These are phyloP conservation scores for Carex myosuroides DNA, from an alignment of 176 grass and related monocot species.

Conservation along the genomic window DNA sequence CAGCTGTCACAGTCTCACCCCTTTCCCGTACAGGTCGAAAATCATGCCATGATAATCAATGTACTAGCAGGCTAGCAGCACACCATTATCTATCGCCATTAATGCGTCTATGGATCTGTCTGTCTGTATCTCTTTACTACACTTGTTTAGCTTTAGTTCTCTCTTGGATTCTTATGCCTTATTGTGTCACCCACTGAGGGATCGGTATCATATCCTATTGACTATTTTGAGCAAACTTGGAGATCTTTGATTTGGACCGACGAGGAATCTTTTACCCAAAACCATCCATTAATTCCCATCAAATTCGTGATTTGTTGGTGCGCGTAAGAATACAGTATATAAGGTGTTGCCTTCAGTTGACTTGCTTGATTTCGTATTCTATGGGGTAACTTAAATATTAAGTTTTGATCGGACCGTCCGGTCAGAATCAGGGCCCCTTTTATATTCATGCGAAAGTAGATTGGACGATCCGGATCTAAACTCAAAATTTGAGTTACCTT, in stretches of 20 bases:
- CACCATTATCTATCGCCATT: not conserved
- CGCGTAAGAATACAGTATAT: not conserved
- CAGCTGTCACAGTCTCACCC: not conserved
- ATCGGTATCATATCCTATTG: slow-evolving; percentile 12
- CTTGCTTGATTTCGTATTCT: too few relatives aligned
- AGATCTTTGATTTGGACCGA: slow-evolving; percentile 13
- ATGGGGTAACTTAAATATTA: too few relatives aligned
- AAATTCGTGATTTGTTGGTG: not conserved
- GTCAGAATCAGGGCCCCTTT: too few relatives aligned
- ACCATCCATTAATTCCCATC: slow-evolving; percentile 1
- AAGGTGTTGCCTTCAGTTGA: too few relatives aligned
- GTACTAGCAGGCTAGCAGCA: not conserved
- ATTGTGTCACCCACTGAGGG: slow-evolving; percentile 10
- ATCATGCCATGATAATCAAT: not conserved
- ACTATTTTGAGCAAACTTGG: not conserved
- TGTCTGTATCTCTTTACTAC: not conserved
- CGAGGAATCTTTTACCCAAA: slow-evolving; percentile 12
- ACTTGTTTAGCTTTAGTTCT: not conserved
- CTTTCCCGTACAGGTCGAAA: not conserved
- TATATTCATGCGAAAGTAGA: too few relatives aligned
- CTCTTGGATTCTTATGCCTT: slow-evolving; percentile 5
- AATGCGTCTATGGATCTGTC: slow-evolving; percentile 2
- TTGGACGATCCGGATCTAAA: too few relatives aligned
- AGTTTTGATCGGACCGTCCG: too few relatives aligned
- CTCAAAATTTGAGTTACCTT: too few relatives aligned